A percentile compares a stretch with the other conserved stretches of the same genome.
Conservation (phyloP, 2,329 filamentous ascomycete species). For the Westerdykella aurantiaca region DNA sequence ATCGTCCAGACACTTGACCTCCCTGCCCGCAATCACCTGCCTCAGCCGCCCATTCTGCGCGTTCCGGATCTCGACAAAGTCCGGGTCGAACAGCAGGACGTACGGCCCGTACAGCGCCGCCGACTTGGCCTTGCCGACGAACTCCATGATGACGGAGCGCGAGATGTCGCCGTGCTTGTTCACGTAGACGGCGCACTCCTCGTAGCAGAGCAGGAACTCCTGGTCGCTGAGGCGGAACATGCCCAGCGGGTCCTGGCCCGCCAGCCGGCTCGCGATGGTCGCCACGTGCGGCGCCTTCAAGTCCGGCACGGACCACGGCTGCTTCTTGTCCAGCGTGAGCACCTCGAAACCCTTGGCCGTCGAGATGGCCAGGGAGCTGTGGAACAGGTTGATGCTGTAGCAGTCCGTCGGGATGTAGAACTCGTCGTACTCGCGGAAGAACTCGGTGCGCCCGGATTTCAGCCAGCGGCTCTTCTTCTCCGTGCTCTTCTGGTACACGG, state of each 20-base stretch:
- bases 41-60: slow-evolving; percentile 89
- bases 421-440: slow-evolving; percentile 97
- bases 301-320: slow-evolving; percentile 88
- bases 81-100: slow-evolving; percentile 85
- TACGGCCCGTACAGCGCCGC: slow-evolving; percentile 90
- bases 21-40: slow-evolving; percentile 88
- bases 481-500: slow-evolving; percentile 85
- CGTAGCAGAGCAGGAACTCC: slow-evolving; percentile 85
- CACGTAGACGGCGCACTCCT: slow-evolving; percentile 94
- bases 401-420: slow-evolving; percentile 97
- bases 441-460: slow-evolving; percentile 73
- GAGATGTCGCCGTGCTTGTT: slow-evolving; percentile 97
- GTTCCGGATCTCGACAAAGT: slow-evolving; percentile 96
- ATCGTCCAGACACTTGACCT: slow-evolving; percentile 86
- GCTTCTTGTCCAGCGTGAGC: slow-evolving; percentile 94
- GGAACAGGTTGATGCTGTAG: slow-evolving; percentile 92
- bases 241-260: slow-evolving; percentile 76
- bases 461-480: slow-evolving; percentile 72
- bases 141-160: slow-evolving; percentile 94
- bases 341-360: slow-evolving; percentile 93
- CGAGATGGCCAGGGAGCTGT: slow-evolving; percentile 84
- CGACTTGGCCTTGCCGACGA: slow-evolving; percentile 84
- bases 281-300: slow-evolving; percentile 70
- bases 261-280: slow-evolving; percentile 78
- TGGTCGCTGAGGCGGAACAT: slow-evolving; percentile 87